Evolutionary conservation across 2,329 filamentous ascomycete species (phyloP).

Genomic region (Diaporthe australafricana): DNA sequence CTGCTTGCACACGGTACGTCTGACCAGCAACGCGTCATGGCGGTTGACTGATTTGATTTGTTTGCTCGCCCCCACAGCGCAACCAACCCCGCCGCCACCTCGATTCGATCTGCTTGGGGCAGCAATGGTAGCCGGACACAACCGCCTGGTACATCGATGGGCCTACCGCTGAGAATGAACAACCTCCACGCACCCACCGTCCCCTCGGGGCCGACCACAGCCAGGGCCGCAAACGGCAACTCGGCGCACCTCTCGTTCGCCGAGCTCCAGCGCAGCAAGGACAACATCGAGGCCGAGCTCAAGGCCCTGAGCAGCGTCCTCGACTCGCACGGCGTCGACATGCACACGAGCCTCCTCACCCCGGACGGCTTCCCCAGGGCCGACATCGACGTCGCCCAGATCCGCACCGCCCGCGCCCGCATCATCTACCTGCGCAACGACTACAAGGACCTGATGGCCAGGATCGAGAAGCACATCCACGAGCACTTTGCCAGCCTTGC

Average conservation of each 20-base stretch:
- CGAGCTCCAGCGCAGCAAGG: conserved; percentile 87
- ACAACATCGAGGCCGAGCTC: conserved; percentile 86
- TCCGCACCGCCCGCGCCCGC: conserved; percentile 90
- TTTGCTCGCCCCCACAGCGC: conserved; percentile 9
- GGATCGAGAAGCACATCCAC: conserved; percentile 88
- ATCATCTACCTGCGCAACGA: conserved; percentile 94
- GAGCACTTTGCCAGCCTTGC: conserved; percentile 84
- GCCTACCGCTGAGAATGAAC: conserved; percentile 59
- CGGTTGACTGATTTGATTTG: conserved; percentile 37
- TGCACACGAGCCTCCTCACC: conserved; percentile 89
- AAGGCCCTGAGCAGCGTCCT: conserved; percentile 86
- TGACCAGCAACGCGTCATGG: conserved; percentile 31
- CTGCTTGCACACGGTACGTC: conserved; percentile 6
- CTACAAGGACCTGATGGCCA: conserved; percentile 87
- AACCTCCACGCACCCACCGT: conserved; percentile 70
- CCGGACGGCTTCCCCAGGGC: conserved; percentile 91
- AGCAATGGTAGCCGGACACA: conserved; percentile 31
- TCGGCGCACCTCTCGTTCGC: conserved; percentile 75
- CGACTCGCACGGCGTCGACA: conserved; percentile 92
- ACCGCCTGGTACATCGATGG: conserved; percentile 41
- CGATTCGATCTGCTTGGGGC: background rate
- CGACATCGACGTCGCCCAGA: conserved; percentile 95
- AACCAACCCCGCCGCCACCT: background rate
- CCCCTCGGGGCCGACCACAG: conserved; percentile 80
- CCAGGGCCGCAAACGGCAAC: conserved; percentile 69